Percentiles rank a stretch among this genome's conserved stretches.
Conservation (phyloP, 208 protist species). For the Leishmania tropica region DNA sequence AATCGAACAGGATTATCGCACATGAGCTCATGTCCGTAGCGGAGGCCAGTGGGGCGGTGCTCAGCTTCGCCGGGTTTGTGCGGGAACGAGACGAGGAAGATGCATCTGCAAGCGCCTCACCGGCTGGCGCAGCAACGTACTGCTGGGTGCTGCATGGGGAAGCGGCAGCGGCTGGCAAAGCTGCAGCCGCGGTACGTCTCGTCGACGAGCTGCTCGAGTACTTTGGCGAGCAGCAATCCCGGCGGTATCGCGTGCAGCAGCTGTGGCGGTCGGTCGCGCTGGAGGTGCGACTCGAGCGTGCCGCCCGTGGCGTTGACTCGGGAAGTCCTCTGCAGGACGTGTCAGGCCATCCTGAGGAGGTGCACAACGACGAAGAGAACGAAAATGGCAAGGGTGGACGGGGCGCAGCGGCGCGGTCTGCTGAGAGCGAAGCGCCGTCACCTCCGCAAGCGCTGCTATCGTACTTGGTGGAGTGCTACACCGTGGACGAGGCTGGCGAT, state of each 20-base stretch:
- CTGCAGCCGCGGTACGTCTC: neutral
- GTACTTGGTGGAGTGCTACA: conserved; percentile 51
- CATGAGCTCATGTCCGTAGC: conserved; percentile 51
- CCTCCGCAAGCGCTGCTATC: conserved; percentile 28
- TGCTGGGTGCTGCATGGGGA: conserved; percentile 20
- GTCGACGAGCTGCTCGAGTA: conserved; percentile 17
- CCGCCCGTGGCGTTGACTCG: conserved; percentile 8
- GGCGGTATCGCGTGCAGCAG: conserved; percentile 30
- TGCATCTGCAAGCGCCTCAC: neutral
- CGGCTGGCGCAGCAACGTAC: neutral
- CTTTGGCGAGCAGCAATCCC: conserved; percentile 26
- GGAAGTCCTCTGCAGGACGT: neutral
- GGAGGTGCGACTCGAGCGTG: conserved; percentile 63
- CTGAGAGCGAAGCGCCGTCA: neutral
- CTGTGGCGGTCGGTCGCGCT: conserved; percentile 38
- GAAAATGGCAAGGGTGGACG: neutral
- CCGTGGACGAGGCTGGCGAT: conserved; percentile 65
- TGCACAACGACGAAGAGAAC: neutral
- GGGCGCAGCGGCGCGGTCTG: neutral
- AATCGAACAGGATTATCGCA: conserved; percentile 39
- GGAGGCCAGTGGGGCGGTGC: conserved; percentile 40
- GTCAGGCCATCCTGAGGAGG: neutral
- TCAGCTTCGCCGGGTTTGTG: conserved; percentile 54
- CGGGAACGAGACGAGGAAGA: neutral
- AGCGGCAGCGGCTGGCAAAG: neutral